These are phyloP conservation scores for Echium plantagineum DNA, from an alignment of 257 asterid genomes.

Conservation along the genomic window DNA sequence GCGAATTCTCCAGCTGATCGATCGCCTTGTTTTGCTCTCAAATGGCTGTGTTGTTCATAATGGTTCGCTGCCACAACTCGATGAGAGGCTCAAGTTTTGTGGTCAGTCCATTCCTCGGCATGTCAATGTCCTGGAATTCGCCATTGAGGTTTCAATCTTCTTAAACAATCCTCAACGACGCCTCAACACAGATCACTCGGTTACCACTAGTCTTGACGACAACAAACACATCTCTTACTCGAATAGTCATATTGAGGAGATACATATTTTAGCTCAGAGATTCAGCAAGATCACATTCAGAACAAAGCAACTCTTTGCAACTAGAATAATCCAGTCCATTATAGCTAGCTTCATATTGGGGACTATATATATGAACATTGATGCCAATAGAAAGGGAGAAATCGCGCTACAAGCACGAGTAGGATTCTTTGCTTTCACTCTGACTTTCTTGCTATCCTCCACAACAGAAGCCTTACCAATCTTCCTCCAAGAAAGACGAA, in stretches of 20 bases:
- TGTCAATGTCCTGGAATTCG: conserved; percentile 68
- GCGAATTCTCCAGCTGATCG: conserved; percentile 57
- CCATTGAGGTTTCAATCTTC: conserved; percentile 40
- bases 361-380: conserved; percentile 53
- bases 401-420: conserved; percentile 44
- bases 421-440: conserved; percentile 74
- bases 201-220: background rate
- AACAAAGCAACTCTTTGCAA: conserved; percentile 58
- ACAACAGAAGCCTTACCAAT: conserved; percentile 78
- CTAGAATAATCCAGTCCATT: conserved; percentile 48
- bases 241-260: conserved; percentile 38
- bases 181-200: conserved; percentile 1
- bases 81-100: conserved; percentile 25
- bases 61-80: conserved; percentile 43
- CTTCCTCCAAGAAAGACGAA: conserved; percentile 62
- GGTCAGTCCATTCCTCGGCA: conserved; percentile 48
- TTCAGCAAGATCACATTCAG: conserved; percentile 63
- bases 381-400: conserved; percentile 24
- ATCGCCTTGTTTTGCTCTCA: conserved; percentile 54
- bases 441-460: conserved; percentile 66
- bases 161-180: conserved; percentile 7
- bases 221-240: conserved; percentile 17
- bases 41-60: conserved; percentile 48
- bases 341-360: conserved; percentile 56
- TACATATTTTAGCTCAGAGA: conserved; percentile 43